phyloP scores from a whole-genome alignment of 352 stramenopile species.

The Globisporangium irregulare region DNA sequence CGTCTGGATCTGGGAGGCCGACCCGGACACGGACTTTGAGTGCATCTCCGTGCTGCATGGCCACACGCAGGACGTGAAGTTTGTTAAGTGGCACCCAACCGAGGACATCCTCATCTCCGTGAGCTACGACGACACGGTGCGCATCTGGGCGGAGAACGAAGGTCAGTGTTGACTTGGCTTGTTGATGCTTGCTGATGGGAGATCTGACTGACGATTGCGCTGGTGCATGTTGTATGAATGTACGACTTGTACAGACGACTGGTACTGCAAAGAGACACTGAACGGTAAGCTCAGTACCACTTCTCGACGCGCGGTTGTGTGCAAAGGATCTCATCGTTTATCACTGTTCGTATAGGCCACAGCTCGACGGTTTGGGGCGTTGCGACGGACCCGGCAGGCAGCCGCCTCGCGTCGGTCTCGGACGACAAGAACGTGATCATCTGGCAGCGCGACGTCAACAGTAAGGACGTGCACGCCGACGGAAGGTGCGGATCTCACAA shows the following conservation, averaged over 20 bases:
- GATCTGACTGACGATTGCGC: background rate
- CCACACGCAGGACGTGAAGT: slow-evolving; percentile 97
- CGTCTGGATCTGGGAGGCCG: slow-evolving; percentile 98
- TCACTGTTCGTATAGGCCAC: slow-evolving; percentile 45
- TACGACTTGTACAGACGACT: slow-evolving; percentile 78
- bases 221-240: background rate
- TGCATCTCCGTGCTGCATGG: slow-evolving; percentile 96
- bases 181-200: background rate
- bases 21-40: slow-evolving; percentile 95
- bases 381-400: slow-evolving; percentile 70
- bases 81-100: slow-evolving; percentile 90
- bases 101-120: slow-evolving; percentile 83
- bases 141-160: slow-evolving; percentile 94
- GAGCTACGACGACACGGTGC: slow-evolving; percentile 97
- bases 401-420: slow-evolving; percentile 84
- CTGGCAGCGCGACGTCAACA: slow-evolving; percentile 85
- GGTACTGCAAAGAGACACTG: slow-evolving; percentile 94
- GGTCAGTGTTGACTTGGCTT: slow-evolving; percentile 16
- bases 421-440: slow-evolving; percentile 93
- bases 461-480: slow-evolving; percentile 42
- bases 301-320: background rate
- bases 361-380: slow-evolving; percentile 95
- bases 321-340: background rate
- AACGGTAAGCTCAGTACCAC: slow-evolving; percentile 30
- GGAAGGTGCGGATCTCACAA: slow-evolving; percentile 27